Evolutionary conservation across 352 stramenopile species (phyloP).

Genomic region (Blastocystis sp.): DNA sequence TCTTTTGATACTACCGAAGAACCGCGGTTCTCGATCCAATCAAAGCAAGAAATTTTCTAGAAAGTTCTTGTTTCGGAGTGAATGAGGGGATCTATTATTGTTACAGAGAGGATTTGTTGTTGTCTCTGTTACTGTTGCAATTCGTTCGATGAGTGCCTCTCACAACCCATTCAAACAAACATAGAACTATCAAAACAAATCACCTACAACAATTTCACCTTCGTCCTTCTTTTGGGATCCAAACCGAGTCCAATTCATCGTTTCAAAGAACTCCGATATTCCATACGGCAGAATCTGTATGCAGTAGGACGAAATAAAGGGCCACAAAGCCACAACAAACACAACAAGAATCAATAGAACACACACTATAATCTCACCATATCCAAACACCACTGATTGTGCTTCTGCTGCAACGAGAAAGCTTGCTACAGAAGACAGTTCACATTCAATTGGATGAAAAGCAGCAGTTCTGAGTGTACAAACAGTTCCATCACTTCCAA

Average conservation of each 20-base stretch:
- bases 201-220: background rate
- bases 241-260: conserved; percentile 26
- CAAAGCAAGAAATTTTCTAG: conserved; percentile 26
- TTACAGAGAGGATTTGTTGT: too few species aligned
- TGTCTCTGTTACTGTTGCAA: too few species aligned
- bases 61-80: conserved; percentile 23
- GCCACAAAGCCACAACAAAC: conserved; percentile 13
- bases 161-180: too few species aligned
- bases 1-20: too few species aligned
- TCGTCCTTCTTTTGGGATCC: background rate
- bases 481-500: background rate
- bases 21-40: background rate
- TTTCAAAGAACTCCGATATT: background rate
- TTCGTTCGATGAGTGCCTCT: too few species aligned
- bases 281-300: background rate
- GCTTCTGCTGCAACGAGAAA: conserved; percentile 20
- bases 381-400: conserved; percentile 24
- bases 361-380: background rate
- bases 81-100: too few species aligned
- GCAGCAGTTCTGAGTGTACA: background rate
- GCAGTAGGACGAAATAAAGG: background rate
- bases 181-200: background rate
- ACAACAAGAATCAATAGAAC: background rate
- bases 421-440: conserved; percentile 3
- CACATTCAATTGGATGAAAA: background rate